Evolutionary conservation across 805 yeast species (phyloP).

Genomic region (Ogataea thermomethanolica): DNA sequence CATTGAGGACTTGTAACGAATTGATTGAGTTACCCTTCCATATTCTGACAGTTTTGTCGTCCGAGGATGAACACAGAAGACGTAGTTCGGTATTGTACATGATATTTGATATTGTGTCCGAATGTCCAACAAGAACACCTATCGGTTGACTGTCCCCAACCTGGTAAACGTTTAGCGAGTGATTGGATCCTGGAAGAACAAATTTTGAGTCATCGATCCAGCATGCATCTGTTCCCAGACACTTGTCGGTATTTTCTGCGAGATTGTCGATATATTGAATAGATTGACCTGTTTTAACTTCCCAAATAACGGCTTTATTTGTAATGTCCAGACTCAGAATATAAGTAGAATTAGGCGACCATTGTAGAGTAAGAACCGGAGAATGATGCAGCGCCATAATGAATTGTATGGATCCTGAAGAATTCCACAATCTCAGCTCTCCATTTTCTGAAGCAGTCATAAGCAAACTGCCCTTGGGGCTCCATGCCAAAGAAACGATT

Average conservation of each 20-base stretch:
- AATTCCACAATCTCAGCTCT: conserved; percentile 74
- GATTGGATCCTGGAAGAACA: conserved; percentile 61
- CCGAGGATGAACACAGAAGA: conserved; percentile 70
- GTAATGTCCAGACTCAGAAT: conserved; percentile 59
- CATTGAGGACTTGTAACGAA: conserved; percentile 44
- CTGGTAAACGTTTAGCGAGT: conserved; percentile 54
- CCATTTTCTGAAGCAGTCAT: conserved; percentile 69
- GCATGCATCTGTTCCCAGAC: conserved; percentile 52
- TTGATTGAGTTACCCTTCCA: conserved; percentile 69
- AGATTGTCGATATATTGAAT: conserved; percentile 42
- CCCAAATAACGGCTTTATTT: conserved; percentile 62
- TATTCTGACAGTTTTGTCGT: conserved; percentile 66
- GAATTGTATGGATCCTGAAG: conserved; percentile 61
- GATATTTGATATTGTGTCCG: conserved; percentile 52
- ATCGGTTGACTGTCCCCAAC: conserved; percentile 44
- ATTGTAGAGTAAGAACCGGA: conserved; percentile 53
- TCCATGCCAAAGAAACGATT: conserved; percentile 48
- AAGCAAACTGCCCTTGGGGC: conserved; percentile 58
- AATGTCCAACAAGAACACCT: conserved; percentile 62
- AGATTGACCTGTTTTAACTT: conserved; percentile 49
- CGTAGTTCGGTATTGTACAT: conserved; percentile 49
- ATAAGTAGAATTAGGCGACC: conserved; percentile 56
- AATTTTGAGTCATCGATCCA: conserved; percentile 73
- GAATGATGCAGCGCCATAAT: conserved; percentile 49
- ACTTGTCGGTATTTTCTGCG: conserved; percentile 9